These are phyloP conservation scores for Phylloporus sp. DNA, from an alignment of 768 basidiomycete genomes.

Conservation along the genomic window DNA sequence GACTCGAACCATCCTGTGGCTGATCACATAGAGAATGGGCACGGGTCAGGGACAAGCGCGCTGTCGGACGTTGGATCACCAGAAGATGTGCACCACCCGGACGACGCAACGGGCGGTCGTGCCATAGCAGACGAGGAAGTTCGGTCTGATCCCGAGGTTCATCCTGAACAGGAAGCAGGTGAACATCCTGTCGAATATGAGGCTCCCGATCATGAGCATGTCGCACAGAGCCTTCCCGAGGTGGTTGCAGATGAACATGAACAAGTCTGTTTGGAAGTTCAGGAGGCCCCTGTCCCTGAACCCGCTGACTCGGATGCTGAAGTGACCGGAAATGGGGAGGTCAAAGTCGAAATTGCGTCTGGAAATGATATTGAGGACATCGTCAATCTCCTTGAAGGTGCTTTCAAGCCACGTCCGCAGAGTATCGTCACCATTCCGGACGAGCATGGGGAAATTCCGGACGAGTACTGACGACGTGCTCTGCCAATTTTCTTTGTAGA, in stretches of 20 bases:
- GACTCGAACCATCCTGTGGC: constrained; percentile 17
- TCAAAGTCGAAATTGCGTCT: constrained; percentile 1
- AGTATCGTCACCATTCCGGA: constrained; percentile 50
- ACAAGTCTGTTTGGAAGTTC: constrained; percentile 10
- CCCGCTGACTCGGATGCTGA: constrained; percentile 11
- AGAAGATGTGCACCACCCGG: constrained; percentile 15
- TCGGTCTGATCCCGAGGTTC: constrained; percentile 8
- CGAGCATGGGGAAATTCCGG: constrained; percentile 50
- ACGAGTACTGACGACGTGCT: constrained; percentile 40
- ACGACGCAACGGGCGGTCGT: constrained; percentile 11
- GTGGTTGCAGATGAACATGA: constrained; percentile 4
- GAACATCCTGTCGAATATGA: constrained; percentile 7
- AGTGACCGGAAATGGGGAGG: constrained; percentile 10
- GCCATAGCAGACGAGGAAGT: constrained; percentile 5
- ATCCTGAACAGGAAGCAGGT: constrained; percentile 9
- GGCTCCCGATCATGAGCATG: constrained; percentile 3
- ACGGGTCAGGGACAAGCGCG: constrained; percentile 15
- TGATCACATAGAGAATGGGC: constrained; percentile 25
- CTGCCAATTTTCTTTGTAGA: constrained; percentile 18
- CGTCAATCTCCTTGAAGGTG: constrained; percentile 56
- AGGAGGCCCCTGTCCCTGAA: constrained; percentile 2
- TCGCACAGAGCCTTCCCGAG: constrained; percentile 1
- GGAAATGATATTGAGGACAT: constrained; percentile 57
- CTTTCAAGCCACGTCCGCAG: constrained; percentile 36
- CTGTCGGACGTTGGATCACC: constrained; percentile 16